Conservation (phyloP, 331 rosid species). For the Malus hybrid region DNA sequence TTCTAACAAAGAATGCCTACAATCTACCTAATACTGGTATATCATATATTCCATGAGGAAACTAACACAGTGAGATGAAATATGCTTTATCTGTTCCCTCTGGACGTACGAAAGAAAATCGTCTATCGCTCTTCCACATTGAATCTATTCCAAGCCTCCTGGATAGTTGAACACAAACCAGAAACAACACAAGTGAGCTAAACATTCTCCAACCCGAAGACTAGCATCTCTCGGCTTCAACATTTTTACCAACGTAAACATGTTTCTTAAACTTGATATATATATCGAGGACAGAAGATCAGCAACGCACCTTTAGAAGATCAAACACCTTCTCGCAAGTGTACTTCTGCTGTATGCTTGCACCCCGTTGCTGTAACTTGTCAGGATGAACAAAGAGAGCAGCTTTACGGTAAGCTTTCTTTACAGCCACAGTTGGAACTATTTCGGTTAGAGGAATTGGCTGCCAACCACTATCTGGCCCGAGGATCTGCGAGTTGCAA, state of each 20-base stretch:
- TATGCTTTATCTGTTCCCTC: background rate
- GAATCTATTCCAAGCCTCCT: slow-evolving; percentile 98
- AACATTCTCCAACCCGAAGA: too few relatives aligned
- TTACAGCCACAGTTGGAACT: slow-evolving; percentile 50
- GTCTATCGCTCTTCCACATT: slow-evolving; percentile 67
- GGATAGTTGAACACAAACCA: slow-evolving; percentile 3
- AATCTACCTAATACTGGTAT: background rate
- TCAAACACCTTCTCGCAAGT: slow-evolving; percentile 91
- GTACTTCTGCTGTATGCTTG: slow-evolving; percentile 86
- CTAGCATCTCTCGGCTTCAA: too few relatives aligned
- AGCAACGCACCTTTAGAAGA: slow-evolving; percentile 74
- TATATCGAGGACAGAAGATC: background rate
- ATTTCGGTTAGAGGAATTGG: slow-evolving; percentile 76
- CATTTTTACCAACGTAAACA: background rate
- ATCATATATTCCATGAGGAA: background rate
- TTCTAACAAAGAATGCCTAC: background rate
- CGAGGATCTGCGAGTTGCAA: slow-evolving; percentile 61
- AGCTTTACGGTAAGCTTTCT: slow-evolving; percentile 83
- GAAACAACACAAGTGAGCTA: too few relatives aligned
- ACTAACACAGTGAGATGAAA: background rate
- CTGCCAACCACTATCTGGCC: slow-evolving; percentile 89
- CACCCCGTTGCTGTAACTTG: slow-evolving; percentile 94
- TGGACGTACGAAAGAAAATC: background rate
- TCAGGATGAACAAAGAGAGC: slow-evolving; percentile 93
- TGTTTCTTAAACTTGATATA: background rate